Evolutionary conservation across 345 rosid genomes (phyloP), one percentile per base, ranked within the genome.

Genomic region (Sonneratia caseolaris): DNA sequence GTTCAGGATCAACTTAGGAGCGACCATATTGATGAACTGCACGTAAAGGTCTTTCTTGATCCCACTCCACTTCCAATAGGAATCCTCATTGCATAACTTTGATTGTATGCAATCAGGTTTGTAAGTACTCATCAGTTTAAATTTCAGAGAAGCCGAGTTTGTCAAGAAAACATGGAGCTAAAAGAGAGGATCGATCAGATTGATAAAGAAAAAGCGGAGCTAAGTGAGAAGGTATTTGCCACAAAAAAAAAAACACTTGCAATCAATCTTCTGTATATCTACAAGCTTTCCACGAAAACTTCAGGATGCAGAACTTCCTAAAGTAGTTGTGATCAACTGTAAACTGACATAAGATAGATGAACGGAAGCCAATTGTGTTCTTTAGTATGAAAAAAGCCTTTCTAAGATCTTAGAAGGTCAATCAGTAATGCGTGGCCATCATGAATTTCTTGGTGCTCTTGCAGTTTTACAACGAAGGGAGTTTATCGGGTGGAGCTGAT

Each of bases 141-240:
- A 27, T 37, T 32, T 40, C 57, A 64, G 74, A n/a, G 57, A 36
- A 12, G 47, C 69, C 74, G 18, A 66, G 51, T 72, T 48, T 18
- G 12, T 64, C 76, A 73, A 67, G 71, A 73, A 68, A 73, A 67
- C 56, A 7, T 53, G 11, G 71, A 73, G 55, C n/a, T 68, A 27
- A 64, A 57, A 8, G 66, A 68, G 76, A 73, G 37, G 76, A 65
- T 68, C 19, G 45, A 68, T 19, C 67, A 51, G 47, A 53, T 73
- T 59, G 66, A 9, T 22, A 32, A 37, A 64, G 74, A 37, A 47
- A 64, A 72, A 21, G 32, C 32, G 22, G 61, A 64, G 37, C 38
- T 27, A 16, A 40, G 45, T 36, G 37, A 72, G 43, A 18, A 4
- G 69, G 21, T 47, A 18, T 61, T 36, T 16, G 11, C 8, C 8